Base-by-base conservation (phyloP, 768 basidiomycete genomes). In the Dioszegia aurantiaca region DNA sequence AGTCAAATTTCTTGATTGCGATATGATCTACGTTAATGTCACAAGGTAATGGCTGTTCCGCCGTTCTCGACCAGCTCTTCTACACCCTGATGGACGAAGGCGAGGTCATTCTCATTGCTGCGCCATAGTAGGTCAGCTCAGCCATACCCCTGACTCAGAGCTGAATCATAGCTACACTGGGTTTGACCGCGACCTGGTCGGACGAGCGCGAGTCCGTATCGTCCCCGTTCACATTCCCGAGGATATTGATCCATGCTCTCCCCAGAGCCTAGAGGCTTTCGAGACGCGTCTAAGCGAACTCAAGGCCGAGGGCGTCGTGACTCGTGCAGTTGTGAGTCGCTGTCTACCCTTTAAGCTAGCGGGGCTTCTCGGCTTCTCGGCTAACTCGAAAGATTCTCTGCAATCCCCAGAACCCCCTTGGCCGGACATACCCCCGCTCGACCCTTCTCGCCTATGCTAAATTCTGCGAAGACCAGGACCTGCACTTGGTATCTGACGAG, bases 401-500 rank as follows among this genome's bases (percentile, higher is more conserved):
- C 41, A 72, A 69, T 45, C 69, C 69, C 3, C 65, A 68, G 41
- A 70, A 75, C 54, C 70, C 69, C 8, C 56, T 67, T 0, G 67
- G 67, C 1, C 41, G 62, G 43, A 70, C 72, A 37, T 72, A 73
- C 39, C 56, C 67, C 14, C 68, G 74, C 12, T 53, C 61, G 12
- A 76, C 74, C 1, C 60, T 76, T 1, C 58, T 73, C 28, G 70
- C 63, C 0, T 76, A 76, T 49, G 66, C 67, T 40, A 61, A 49
- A 30, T 76, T 76, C 56, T 73, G 72, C 47, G 68, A 76, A 54
- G 69, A 73, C 55, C 65, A 65, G 40, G 70, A 73, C 49, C 62
- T 76, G 1, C 74, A 76, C 55, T 60, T 76, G 27, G 69, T 76
- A 8, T 72, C 70, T 11, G 74, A 76, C 47, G 74, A 76, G 63